These are phyloP conservation scores for Suillus subaureus DNA, from an alignment of 768 basidiomycete genomes.

Conservation along the genomic window DNA sequence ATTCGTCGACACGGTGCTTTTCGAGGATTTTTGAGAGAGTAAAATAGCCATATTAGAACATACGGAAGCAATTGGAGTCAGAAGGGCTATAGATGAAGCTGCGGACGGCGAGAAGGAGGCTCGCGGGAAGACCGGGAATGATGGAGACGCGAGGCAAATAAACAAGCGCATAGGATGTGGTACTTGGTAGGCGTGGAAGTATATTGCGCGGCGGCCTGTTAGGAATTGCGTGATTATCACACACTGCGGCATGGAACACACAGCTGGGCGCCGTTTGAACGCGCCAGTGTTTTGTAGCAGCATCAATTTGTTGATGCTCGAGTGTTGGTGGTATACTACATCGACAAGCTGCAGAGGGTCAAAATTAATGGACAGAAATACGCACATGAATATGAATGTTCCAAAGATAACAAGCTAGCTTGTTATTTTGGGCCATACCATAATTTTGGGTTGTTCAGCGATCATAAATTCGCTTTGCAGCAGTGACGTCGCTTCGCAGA, in stretches of 20 bases:
- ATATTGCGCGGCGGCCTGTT: conserved; percentile 25
- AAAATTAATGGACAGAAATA: conserved; percentile 32
- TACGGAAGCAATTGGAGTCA: conserved; percentile 9
- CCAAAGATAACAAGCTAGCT: conserved; percentile 15
- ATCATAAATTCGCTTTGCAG: conserved; percentile 10
- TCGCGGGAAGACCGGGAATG: conserved; percentile 31
- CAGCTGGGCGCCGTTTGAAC: conserved; percentile 11
- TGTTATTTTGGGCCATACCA: conserved; percentile 36
- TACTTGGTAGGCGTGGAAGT: conserved; percentile 23
- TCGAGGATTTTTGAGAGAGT: conserved; percentile 25
- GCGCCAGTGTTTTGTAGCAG: neutral
- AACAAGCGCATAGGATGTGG: conserved; percentile 12
- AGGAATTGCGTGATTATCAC: conserved; percentile 18
- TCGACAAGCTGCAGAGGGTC: conserved; percentile 1
- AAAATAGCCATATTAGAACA: conserved; percentile 17
- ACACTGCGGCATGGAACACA: conserved; percentile 17
- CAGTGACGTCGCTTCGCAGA: conserved; percentile 26
- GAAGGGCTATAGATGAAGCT: conserved; percentile 28
- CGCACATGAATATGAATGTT: conserved; percentile 10
- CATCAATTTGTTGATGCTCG: neutral
- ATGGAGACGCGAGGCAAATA: conserved; percentile 14
- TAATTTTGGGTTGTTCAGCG: conserved; percentile 26
- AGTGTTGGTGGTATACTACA: neutral
- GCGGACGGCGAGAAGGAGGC: conserved; percentile 29
- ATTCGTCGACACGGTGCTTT: conserved; percentile 35